Conservation (phyloP, 2,329 filamentous ascomycete species). For the Aspergillus vadensis region DNA sequence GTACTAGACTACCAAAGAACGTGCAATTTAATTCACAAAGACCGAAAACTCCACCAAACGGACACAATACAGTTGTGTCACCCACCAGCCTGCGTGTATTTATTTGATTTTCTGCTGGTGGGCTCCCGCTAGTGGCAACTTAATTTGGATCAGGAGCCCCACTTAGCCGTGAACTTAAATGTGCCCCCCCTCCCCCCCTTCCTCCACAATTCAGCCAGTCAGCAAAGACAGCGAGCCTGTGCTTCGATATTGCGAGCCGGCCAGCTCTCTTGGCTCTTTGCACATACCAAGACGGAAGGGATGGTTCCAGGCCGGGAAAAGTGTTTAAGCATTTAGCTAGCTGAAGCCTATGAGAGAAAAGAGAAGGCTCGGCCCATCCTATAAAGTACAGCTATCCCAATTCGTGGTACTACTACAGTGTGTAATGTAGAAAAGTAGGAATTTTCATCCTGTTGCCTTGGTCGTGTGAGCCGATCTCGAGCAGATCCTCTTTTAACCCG, state of each 20-base stretch:
- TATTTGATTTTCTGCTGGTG: background rate
- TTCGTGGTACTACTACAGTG: too few species aligned
- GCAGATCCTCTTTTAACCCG: background rate
- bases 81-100: background rate
- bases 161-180: slow-evolving; percentile 4
- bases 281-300: background rate
- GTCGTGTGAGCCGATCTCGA: background rate
- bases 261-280: background rate
- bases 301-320: background rate
- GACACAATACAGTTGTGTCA: background rate
- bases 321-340: background rate
- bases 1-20: background rate
- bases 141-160: slow-evolving; percentile 6
- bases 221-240: background rate
- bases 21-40: background rate
- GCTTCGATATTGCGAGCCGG: background rate
- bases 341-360: background rate
- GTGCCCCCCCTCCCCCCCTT: background rate
- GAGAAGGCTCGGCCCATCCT: background rate
- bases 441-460: background rate
- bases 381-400: background rate
- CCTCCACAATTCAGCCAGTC: background rate
- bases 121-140: slow-evolving; percentile 9
- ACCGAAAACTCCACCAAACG: too few species aligned
- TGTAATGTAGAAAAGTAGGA: too few species aligned